Base-by-base conservation (phyloP, 2,329 filamentous ascomycete genomes). In the Cryphonectria japonica region DNA sequence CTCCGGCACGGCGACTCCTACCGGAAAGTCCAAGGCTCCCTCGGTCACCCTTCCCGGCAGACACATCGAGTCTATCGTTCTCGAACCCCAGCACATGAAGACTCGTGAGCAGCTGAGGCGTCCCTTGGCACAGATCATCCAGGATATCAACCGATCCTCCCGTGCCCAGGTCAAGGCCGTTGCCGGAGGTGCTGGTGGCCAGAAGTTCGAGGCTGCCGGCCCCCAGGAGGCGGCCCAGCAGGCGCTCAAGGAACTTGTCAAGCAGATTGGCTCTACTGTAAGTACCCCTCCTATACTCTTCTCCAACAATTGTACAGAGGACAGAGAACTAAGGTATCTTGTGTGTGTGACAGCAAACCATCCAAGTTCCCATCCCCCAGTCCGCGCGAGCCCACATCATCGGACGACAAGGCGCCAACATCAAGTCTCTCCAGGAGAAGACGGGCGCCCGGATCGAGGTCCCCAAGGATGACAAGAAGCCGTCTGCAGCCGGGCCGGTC, bases 381-480 rank as follows among this genome's bases (percentile, higher is more conserved):
- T 95, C 94, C 54, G 89, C 94, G 32, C 91, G 94, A 73, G 89
- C 95, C 68, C 92, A 95, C 81, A 95, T 99, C 81, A 98, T 99
- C 79, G 97, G 96, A 76, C 94, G 93, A 78, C 91, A 92, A 78
- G 97, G 97, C 71, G 89, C 93, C 37, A 95, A 92, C 73, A 97
- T 99, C 80, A 95, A 97, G 83, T 88, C 92, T 63, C 90, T 99
- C 68, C 93, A 95, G 82, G 93, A 95, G 80, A 92, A 92, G 81
- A 96, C 94, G 3, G 95, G 95, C 73, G 95, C 96, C 68, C 91
- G 91, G 75, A 95, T 99, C 78, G 93, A 97, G 79, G 89, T 99
- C 72, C 95, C 95, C 72, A 95, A 93, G 82, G 86, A 87, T 32
- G 93, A 97, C 59, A 91, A 93, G 34, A 84, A 82, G 68, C 83